phyloP scores from a whole-genome alignment of 2,329 filamentous ascomycete genomes.

The Beauveria sp. region DNA sequence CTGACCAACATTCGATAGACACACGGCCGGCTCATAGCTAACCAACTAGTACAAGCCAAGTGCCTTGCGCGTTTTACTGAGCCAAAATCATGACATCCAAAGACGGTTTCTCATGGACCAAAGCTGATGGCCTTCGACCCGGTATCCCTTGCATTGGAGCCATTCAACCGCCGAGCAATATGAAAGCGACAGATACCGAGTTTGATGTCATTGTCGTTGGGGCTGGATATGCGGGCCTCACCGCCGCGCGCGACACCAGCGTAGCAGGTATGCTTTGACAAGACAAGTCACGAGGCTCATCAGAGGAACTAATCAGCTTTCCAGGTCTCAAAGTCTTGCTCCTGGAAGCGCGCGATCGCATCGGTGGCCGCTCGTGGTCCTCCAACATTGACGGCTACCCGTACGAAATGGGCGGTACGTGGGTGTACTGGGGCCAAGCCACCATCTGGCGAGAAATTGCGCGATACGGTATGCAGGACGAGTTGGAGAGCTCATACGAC shows the following conservation, averaged over 20 bases:
- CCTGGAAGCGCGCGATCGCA: constrained; percentile 39
- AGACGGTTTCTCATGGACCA: constrained; percentile 25
- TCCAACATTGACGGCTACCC: constrained; percentile 35
- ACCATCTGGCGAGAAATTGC: constrained; percentile 37
- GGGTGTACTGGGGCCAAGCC: constrained; percentile 38
- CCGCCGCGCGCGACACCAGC: constrained; percentile 21
- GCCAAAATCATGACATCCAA: constrained; percentile 19
- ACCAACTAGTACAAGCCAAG: no score
- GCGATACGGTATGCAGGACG: constrained; percentile 35
- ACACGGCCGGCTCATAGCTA: no score
- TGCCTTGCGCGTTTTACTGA: no score
- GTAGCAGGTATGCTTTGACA: constrained; percentile 19
- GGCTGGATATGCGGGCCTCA: constrained; percentile 24
- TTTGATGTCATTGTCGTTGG: constrained; percentile 25
- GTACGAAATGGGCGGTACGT: constrained; percentile 43
- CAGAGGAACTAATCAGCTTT: background rate
- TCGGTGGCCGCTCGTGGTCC: constrained; percentile 41
- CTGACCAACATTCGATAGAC: no score
- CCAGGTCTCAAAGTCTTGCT: constrained; percentile 32
- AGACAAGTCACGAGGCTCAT: constrained; percentile 1
- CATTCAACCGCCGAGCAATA: constrained; percentile 20
- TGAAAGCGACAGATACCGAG: constrained; percentile 10
- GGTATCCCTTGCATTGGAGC: constrained; percentile 24
- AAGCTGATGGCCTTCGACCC: constrained; percentile 20
- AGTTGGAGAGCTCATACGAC: constrained; percentile 32